Conservation (phyloP, 495 filamentous ascomycete species). For the Oidiodendron maius region DNA sequence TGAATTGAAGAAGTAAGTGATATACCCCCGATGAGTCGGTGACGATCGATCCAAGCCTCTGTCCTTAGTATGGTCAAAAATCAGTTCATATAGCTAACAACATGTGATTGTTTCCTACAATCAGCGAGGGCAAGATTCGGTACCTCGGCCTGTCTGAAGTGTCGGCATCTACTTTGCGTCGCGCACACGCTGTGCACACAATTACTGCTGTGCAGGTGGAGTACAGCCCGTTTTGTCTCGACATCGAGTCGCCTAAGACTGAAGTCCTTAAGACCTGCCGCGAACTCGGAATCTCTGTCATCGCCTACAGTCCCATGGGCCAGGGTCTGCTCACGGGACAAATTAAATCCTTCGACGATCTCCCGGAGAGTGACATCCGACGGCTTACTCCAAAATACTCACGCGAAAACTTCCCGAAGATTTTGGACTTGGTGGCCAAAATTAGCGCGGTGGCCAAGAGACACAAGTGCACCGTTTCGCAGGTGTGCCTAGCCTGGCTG, state of each 20-base stretch:
- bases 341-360: constrained; percentile 36
- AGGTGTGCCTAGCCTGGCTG: constrained; percentile 54
- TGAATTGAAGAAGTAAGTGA: constrained; percentile 24
- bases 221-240: constrained; percentile 52
- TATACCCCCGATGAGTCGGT: not conserved
- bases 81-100: too few species aligned
- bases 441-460: constrained; percentile 37
- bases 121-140: constrained; percentile 49
- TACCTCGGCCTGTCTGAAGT: constrained; percentile 54
- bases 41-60: not conserved
- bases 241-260: constrained; percentile 45
- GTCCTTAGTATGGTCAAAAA: not conserved
- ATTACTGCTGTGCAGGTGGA: constrained; percentile 59
- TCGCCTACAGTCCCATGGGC: constrained; percentile 59
- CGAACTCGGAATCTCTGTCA: constrained; percentile 55
- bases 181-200: constrained; percentile 52
- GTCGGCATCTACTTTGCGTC: constrained; percentile 48
- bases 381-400: constrained; percentile 38
- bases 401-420: constrained; percentile 45
- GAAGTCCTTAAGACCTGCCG: constrained; percentile 47
- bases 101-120: too few species aligned
- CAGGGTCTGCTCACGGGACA: constrained; percentile 50
- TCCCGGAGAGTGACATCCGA: constrained; percentile 39
- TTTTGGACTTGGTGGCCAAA: constrained; percentile 38
- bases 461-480: constrained; percentile 40